These are phyloP conservation scores for Silene conica DNA, from an alignment of 148 eudicot species.

Conservation along the genomic window DNA sequence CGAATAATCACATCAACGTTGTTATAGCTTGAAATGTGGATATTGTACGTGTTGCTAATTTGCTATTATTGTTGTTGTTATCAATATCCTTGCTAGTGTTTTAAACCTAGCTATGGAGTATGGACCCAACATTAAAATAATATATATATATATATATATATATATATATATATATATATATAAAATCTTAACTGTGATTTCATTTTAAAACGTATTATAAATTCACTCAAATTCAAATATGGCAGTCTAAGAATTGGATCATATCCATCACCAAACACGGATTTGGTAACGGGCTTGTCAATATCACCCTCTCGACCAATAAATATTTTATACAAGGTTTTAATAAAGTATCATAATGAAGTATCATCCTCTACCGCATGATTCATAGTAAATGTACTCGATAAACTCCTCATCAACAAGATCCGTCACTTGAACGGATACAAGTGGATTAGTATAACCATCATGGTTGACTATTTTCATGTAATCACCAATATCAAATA, in stretches of 20 bases:
- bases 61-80: neutral
- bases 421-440: too few relatives aligned
- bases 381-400: too few relatives aligned
- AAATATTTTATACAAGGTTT: too few relatives aligned
- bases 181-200: conserved; percentile 18
- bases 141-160: too few relatives aligned
- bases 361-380: too few relatives aligned
- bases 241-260: conserved; percentile 21
- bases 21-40: conserved; percentile 23
- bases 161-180: too few relatives aligned
- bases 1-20: conserved; percentile 24
- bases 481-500: too few relatives aligned
- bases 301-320: neutral
- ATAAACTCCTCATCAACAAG: too few relatives aligned
- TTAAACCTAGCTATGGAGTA: conserved; percentile 25
- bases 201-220: conserved; percentile 7
- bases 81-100: conserved; percentile 15
- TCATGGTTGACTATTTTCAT: too few relatives aligned
- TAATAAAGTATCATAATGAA: too few relatives aligned
- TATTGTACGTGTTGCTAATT: conserved; percentile 5
- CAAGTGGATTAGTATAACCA: too few relatives aligned
- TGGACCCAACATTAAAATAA: conserved; percentile 18
- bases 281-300: conserved; percentile 7
- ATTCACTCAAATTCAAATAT: conserved; percentile 17
- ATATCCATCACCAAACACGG: conserved; percentile 17